These are phyloP conservation scores for Schizothecium vesticola DNA, from an alignment of 495 filamentous ascomycete species.

Conservation along the genomic window DNA sequence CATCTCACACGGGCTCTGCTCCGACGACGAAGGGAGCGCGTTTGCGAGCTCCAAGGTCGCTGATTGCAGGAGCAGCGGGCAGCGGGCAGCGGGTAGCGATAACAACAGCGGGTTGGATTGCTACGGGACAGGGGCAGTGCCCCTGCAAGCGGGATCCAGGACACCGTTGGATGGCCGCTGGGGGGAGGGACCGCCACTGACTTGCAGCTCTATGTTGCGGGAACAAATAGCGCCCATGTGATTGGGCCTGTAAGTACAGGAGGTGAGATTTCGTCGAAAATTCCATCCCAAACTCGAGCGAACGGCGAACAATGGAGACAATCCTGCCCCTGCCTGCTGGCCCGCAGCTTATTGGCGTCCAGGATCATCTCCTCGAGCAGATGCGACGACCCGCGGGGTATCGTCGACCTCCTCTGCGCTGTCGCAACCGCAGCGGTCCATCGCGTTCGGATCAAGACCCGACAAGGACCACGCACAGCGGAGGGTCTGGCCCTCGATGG, in stretches of 20 bases:
- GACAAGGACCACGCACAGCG: not conserved
- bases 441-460: not conserved
- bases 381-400: not conserved
- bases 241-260: not conserved
- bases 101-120: not conserved
- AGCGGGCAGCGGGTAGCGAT: not conserved
- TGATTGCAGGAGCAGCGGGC: not conserved
- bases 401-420: not conserved
- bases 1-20: not conserved
- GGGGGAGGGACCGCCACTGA: not conserved
- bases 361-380: not conserved
- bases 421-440: not conserved
- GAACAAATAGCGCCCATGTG: not conserved
- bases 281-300: not conserved
- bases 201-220: not conserved
- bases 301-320: not conserved
- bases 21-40: not conserved
- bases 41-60: not conserved
- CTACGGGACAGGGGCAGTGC: not conserved
- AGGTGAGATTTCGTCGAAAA: not conserved
- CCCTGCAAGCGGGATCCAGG: not conserved
- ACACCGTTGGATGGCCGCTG: too few species aligned
- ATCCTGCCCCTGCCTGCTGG: not conserved
- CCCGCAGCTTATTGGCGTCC: too few species aligned
- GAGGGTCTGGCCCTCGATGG: not conserved